phyloP scores from a whole-genome alignment of 768 basidiomycete species.

The Mycena chlorophos region DNA sequence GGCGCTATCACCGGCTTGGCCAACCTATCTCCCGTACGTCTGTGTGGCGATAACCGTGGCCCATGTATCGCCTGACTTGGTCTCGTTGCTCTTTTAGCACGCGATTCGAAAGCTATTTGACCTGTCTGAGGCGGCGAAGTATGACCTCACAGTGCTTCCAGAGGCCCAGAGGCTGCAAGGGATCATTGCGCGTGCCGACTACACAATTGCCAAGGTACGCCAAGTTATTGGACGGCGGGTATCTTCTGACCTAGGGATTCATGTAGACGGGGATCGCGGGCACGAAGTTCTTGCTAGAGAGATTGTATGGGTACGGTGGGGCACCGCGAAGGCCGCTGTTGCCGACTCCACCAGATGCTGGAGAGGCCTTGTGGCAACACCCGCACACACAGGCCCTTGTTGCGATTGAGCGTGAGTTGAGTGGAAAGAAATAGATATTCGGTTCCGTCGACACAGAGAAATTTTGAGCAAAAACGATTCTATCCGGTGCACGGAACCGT shows the following conservation, averaged over 20 bases:
- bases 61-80: constrained; percentile 3
- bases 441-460: too few species aligned
- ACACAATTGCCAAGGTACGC: constrained; percentile 62
- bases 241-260: neutral
- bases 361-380: constrained; percentile 69
- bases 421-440: constrained; percentile 38
- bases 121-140: constrained; percentile 56
- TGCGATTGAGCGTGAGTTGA: constrained; percentile 58
- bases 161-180: constrained; percentile 79
- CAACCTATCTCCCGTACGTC: constrained; percentile 75
- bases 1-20: constrained; percentile 91
- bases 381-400: constrained; percentile 70
- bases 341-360: constrained; percentile 57
- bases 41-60: constrained; percentile 21
- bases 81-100: constrained; percentile 41
- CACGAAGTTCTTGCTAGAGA: constrained; percentile 79
- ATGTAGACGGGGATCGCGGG: constrained; percentile 65
- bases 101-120: constrained; percentile 62
- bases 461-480: too few species aligned
- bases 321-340: constrained; percentile 75
- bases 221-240: neutral
- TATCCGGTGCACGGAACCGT: too few species aligned
- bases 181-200: constrained; percentile 79
- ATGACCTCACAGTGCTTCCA: constrained; percentile 55
- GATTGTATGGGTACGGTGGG: constrained; percentile 80